Evolutionary conservation across 2,329 filamentous ascomycete species (phyloP).

Genomic region (Monascus ruber): DNA sequence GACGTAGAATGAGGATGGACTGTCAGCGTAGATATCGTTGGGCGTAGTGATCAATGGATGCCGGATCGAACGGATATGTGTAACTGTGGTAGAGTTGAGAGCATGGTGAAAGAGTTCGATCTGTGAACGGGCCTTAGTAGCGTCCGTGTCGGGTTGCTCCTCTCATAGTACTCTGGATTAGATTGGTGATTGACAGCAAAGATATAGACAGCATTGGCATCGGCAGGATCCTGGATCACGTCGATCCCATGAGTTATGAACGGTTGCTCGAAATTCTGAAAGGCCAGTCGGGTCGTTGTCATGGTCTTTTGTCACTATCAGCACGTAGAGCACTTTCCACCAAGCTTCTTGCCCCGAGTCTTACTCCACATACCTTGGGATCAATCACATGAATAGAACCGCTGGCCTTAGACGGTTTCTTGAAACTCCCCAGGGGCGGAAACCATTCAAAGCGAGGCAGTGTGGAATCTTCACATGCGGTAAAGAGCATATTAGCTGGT

Average conservation of each 20-base stretch:
- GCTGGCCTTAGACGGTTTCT: slow-evolving; percentile 20
- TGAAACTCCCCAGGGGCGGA: slow-evolving; percentile 35
- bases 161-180: slow-evolving; percentile 30
- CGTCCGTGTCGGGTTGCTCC: slow-evolving; percentile 8
- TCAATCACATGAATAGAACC: slow-evolving; percentile 41
- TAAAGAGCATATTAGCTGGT: slow-evolving; percentile 40
- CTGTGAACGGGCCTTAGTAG: slow-evolving; percentile 38
- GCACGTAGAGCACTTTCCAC: background rate
- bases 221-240: slow-evolving; percentile 40
- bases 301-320: slow-evolving; percentile 27
- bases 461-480: slow-evolving; percentile 42
- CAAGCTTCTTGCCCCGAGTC: background rate
- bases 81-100: slow-evolving; percentile 30
- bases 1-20: slow-evolving; percentile 41
- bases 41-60: slow-evolving; percentile 46
- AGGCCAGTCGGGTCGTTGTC: slow-evolving; percentile 34
- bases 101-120: slow-evolving; percentile 49
- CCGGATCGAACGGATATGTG: slow-evolving; percentile 42
- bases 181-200: slow-evolving; percentile 51
- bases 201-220: slow-evolving; percentile 41
- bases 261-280: slow-evolving; percentile 41
- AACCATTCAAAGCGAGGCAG: slow-evolving; percentile 41
- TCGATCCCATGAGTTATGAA: slow-evolving; percentile 53
- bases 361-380: slow-evolving; percentile 29
- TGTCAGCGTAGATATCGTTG: slow-evolving; percentile 45